A percentile compares a stretch with the other conserved stretches of the same genome.
These are phyloP conservation scores for Kwoniella sp. DNA, from an alignment of 768 basidiomycete species.

Conservation along the genomic window DNA sequence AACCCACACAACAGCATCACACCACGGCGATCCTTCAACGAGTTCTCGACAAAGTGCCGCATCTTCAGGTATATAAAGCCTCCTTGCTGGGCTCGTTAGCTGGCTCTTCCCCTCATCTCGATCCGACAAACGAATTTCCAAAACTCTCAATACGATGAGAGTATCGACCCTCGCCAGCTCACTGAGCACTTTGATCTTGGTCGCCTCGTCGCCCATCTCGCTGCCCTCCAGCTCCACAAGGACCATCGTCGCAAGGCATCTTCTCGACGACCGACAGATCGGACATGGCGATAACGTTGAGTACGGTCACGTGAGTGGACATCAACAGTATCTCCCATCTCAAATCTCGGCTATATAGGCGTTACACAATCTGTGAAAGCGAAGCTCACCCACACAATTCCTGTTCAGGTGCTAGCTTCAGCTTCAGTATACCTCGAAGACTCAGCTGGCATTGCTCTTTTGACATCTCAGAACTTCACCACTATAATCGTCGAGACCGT, in stretches of 20 bases:
- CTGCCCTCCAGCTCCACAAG: neutral
- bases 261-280: conserved; percentile 17
- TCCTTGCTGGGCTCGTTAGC: neutral
- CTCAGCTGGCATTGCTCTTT: conserved; percentile 7
- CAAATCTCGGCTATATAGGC: neutral
- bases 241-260: conserved; percentile 10
- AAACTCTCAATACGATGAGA: neutral
- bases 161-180: neutral
- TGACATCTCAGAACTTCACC: conserved; percentile 12
- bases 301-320: conserved; percentile 11
- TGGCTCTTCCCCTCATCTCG: neutral
- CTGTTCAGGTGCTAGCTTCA: conserved; percentile 12
- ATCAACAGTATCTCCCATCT: neutral
- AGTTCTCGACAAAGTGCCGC: too few relatives aligned
- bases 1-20: too few relatives aligned
- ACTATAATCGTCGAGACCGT: conserved; percentile 19
- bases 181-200: neutral
- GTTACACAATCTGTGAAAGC: neutral
- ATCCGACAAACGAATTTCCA: neutral
- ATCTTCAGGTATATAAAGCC: neutral
- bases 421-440: conserved; percentile 15
- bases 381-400: neutral
- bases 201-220: neutral
- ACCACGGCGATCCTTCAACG: too few relatives aligned
- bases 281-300: conserved; percentile 4